Evolutionary conservation across 768 basidiomycete species (phyloP), one percentile per base, ranked within the genome.

Genomic region (Pisolithus sp.): DNA sequence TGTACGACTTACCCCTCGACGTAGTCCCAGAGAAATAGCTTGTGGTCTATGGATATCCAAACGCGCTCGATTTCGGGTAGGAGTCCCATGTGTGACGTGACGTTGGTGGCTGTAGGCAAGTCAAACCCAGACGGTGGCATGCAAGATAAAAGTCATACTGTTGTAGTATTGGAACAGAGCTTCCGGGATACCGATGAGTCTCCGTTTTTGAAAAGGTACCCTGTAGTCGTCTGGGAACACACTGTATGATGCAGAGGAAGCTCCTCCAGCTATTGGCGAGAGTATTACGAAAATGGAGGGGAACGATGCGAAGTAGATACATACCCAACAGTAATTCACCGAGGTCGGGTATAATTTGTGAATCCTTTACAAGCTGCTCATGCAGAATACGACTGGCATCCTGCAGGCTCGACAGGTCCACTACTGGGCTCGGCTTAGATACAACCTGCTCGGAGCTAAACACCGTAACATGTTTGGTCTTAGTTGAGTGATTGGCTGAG

Each of bases 1-100:
- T 48, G 12, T 43, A 15, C 23, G 39, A 73, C 86, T 51, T 58
- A 95, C 94, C 93, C 91, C 59, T 95, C 89, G 34, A 84, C 73
- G 66, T 96, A 99, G 68, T 99, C 93, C 96, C 96, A 98, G 21
- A 99, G 73, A 62, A 96, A 90, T 31, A 99, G 75, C 60, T 91
- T 90, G 67, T 93, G 85, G 71, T 97, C 93, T 52, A 95, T 87
- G 9, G 91, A 87, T 57, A 97, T 87, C 93, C 93, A 99, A 0
- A 89, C 93, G 43, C 93, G 81, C 59, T 95, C 92, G 55, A 98
- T 89, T 60, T 94, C 89, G 23, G 93, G 85, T 64, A 98, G 79
- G 49, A 99, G 70, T 9, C 94, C 94, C 86, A 96, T 87, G 61
- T 89, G 85, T 17, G 88, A 83, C 23, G 81, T 81, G 49, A 86